phyloP scores from a whole-genome alignment of 345 rosid genomes.

The Populus ilicifolia region DNA sequence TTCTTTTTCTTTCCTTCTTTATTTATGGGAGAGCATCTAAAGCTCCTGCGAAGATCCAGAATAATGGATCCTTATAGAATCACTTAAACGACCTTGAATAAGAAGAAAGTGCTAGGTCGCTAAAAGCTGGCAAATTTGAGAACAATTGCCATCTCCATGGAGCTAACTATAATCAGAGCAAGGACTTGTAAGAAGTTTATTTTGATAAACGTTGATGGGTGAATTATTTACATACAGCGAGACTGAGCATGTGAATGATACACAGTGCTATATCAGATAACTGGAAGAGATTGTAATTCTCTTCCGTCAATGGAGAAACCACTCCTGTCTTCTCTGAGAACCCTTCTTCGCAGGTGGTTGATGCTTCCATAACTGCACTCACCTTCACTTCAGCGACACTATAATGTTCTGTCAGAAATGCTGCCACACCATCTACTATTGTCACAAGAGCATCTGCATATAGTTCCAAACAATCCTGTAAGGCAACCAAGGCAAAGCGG shows the following conservation, averaged over 20 bases:
- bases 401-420: slow-evolving; percentile 35
- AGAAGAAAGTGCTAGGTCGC: not conserved
- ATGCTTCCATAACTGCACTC: slow-evolving; percentile 47
- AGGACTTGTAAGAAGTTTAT: not conserved
- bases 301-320: slow-evolving; percentile 39
- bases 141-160: not conserved
- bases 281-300: slow-evolving; percentile 46
- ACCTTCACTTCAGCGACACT: slow-evolving; percentile 34
- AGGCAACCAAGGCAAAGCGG: slow-evolving; percentile 28
- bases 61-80: not conserved
- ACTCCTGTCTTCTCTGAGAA: slow-evolving; percentile 39
- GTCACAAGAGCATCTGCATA: slow-evolving; percentile 37
- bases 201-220: not conserved
- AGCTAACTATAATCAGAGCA: not conserved
- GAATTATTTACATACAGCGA: not conserved
- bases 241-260: slow-evolving; percentile 33
- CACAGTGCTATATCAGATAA: slow-evolving; percentile 52
- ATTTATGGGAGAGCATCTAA: no score
- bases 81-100: not conserved
- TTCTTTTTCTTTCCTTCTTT: no score
- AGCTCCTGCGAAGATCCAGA: no score
- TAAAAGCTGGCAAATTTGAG: not conserved
- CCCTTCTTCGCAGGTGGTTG: slow-evolving; percentile 53
- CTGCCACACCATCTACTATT: slow-evolving; percentile 40
- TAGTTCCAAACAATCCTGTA: slow-evolving; percentile 46